These are phyloP conservation scores for Phytomonas sp. DNA, from an alignment of 208 protist species.

Conservation along the genomic window DNA sequence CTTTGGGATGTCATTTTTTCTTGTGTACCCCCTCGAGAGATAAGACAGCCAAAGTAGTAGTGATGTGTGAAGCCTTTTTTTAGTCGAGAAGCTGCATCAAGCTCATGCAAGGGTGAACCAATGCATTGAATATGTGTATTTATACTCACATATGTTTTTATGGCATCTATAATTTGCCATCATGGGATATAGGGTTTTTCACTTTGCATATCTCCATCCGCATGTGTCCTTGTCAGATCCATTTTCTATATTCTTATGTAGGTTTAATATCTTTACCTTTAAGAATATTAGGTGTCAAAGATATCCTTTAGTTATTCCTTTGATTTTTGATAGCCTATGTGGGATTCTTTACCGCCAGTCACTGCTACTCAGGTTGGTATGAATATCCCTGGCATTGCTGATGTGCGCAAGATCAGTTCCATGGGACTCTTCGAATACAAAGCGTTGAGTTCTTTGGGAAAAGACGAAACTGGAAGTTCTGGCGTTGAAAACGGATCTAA, in stretches of 20 bases:
- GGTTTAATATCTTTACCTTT: too few relatives aligned
- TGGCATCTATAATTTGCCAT: too few relatives aligned
- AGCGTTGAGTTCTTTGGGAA: not conserved
- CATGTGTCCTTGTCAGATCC: too few relatives aligned
- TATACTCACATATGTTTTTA: too few relatives aligned
- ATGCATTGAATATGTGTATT: too few relatives aligned
- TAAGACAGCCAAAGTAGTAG: not conserved
- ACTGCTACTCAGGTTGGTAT: not conserved
- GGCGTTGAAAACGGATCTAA: too few relatives aligned
- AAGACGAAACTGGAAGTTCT: not conserved
- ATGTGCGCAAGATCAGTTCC: not conserved
- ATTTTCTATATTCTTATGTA: too few relatives aligned
- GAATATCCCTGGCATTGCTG: slow-evolving; percentile 3
- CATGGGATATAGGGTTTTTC: too few relatives aligned
- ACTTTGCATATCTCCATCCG: too few relatives aligned
- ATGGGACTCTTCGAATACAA: not conserved
- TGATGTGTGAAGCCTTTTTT: not conserved
- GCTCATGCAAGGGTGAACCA: too few relatives aligned
- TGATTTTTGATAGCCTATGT: slow-evolving; percentile 8
- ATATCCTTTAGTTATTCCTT: not conserved
- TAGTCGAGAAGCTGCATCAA: too few relatives aligned
- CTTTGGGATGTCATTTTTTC: not conserved
- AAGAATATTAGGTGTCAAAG: too few relatives aligned
- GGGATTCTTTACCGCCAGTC: slow-evolving; percentile 13
- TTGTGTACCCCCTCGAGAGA: not conserved